A percentile compares a stretch with the other conserved stretches of the same genome.
Evolutionary conservation across 345 rosid species (phyloP).

Genomic region (Clarkia xantiana): DNA sequence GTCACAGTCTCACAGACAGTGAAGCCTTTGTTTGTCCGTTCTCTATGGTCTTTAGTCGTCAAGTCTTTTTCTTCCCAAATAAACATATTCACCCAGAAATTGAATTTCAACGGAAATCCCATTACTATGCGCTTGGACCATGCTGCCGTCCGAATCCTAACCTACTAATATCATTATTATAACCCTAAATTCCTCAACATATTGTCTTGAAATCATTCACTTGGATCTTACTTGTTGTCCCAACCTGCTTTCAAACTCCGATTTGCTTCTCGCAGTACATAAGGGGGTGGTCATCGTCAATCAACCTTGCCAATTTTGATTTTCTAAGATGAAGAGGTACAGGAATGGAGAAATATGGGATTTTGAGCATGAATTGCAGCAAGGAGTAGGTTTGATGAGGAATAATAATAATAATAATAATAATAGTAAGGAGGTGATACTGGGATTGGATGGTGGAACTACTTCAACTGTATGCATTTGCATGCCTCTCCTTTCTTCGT

Average conservation of each 20-base stretch:
- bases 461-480: conserved; percentile 75
- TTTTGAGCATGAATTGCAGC: conserved; percentile 31
- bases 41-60: too few species aligned
- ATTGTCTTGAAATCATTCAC: background rate
- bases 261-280: background rate
- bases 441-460: conserved; percentile 61
- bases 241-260: background rate
- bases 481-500: conserved; percentile 28
- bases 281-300: background rate
- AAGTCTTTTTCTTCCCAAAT: too few species aligned
- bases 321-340: conserved; percentile 42
- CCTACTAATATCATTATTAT: background rate
- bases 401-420: conserved; percentile 3
- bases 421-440: conserved; percentile 19
- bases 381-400: background rate
- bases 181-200: background rate
- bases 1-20: too few species aligned
- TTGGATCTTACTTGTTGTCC: conserved; percentile 2
- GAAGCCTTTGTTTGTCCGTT: too few species aligned
- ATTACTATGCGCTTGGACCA: conserved; percentile 9
- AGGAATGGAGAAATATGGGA: conserved; percentile 61
- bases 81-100: background rate
- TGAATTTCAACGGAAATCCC: background rate
- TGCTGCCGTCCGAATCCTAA: conserved; percentile 22
- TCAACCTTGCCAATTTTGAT: background rate